Conservation (phyloP, 345 rosid genomes). For the Aurinia saxatilis region DNA sequence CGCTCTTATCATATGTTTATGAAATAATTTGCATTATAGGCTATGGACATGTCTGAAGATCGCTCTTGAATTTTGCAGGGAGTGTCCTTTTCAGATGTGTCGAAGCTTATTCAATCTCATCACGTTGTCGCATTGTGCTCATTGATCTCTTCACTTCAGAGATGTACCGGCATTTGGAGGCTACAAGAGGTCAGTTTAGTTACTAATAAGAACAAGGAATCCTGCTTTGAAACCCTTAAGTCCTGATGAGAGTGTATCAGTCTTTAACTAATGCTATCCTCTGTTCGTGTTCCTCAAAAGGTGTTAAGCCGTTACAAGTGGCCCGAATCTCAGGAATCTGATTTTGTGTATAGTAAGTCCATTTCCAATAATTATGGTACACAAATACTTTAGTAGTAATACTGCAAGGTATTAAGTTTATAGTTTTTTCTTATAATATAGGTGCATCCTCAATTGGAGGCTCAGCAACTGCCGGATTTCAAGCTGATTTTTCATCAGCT, state of each 20-base stretch:
- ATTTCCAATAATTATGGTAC: neutral
- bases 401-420: neutral
- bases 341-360: slow-evolving; percentile 68
- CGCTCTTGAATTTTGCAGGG: slow-evolving; percentile 50
- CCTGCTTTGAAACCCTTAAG: neutral
- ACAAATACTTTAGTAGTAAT: neutral
- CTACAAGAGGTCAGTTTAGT: slow-evolving; percentile 60
- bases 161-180: slow-evolving; percentile 81
- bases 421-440: slow-evolving; percentile 28
- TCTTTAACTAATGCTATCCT: slow-evolving; percentile 1
- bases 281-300: slow-evolving; percentile 30
- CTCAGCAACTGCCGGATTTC: slow-evolving; percentile 59
- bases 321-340: slow-evolving; percentile 77
- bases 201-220: neutral
- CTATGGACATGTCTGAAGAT: slow-evolving; percentile 5
- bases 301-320: slow-evolving; percentile 70
- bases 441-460: slow-evolving; percentile 82
- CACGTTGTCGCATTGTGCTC: slow-evolving; percentile 48
- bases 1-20: slow-evolving; percentile 18
- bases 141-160: slow-evolving; percentile 66
- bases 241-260: neutral
- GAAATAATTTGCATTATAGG: slow-evolving; percentile 10
- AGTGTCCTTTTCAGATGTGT: slow-evolving; percentile 42
- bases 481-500: slow-evolving; percentile 78
- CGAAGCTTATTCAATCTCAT: slow-evolving; percentile 40